Evolutionary conservation across 495 filamentous ascomycete species (phyloP).

Genomic region (Penicillium canariense): DNA sequence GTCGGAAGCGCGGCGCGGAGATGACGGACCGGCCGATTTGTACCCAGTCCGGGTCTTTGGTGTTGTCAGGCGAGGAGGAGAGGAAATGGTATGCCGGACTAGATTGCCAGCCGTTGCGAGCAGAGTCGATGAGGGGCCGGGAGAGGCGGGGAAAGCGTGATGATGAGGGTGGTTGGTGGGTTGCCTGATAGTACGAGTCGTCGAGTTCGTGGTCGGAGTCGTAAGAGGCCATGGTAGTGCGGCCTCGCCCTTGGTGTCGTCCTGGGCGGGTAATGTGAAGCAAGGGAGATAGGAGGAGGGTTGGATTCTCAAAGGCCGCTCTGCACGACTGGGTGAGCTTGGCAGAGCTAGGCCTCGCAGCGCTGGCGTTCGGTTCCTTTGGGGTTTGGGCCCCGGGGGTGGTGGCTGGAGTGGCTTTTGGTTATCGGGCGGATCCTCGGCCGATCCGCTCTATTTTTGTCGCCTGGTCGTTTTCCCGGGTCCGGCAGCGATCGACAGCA

Average conservation of each 20-base stretch:
- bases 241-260: too few relatives aligned
- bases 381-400: too few relatives aligned
- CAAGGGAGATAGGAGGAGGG: too few relatives aligned
- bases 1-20: slow-evolving; percentile 46
- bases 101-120: slow-evolving; percentile 48
- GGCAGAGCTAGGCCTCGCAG: too few relatives aligned
- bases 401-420: too few relatives aligned
- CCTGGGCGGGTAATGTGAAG: too few relatives aligned
- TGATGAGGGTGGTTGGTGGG: slow-evolving; percentile 8
- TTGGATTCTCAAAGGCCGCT: background rate
- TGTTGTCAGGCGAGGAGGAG: slow-evolving; percentile 15
- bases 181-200: slow-evolving; percentile 18
- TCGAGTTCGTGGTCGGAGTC: slow-evolving; percentile 20
- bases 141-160: slow-evolving; percentile 18
- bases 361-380: too few relatives aligned
- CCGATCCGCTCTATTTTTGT: too few relatives aligned
- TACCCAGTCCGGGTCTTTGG: slow-evolving; percentile 25
- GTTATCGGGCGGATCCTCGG: too few relatives aligned
- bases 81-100: slow-evolving; percentile 21
- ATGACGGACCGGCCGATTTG: slow-evolving; percentile 35
- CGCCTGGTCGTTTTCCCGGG: too few relatives aligned
- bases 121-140: slow-evolving; percentile 44
- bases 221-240: slow-evolving; percentile 12
- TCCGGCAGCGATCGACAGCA: too few relatives aligned
- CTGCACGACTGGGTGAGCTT: background rate